Evolutionary conservation across 2,329 filamentous ascomycete genomes (phyloP), one percentile per base, ranked within the genome.

Genomic region (Massarina eburnea): DNA sequence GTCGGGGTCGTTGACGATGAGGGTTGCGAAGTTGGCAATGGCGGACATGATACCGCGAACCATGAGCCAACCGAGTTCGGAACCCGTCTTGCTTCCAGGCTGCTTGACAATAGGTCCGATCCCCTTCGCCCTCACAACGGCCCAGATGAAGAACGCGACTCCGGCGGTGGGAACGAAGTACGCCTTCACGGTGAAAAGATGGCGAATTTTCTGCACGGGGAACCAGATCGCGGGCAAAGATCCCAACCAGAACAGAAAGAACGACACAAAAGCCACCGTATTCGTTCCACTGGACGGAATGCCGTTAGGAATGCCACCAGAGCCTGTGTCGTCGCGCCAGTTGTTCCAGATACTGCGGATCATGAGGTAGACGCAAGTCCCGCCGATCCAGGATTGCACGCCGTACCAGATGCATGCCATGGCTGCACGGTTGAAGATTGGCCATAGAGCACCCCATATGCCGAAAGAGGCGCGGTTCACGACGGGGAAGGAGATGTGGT

Each of bases 361-460:
- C 89, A 96, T 95, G 47, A 96, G 74, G 52, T 90, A 90, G 4
- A 96, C 85, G 58, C 91, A 96, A 47, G 86, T 70, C 58, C 80
- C 80, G 58, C 91, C 91, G 52, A 95, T 95, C 75, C 89, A 96
- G 5, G 82, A 73, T 66, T 94, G 89, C 20, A 95, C 89, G 39
- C 88, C 89, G 52, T 91, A 92, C 90, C 89, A 95, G 51, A 95
- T 82, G 57, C 88, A 91, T 2, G 88, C 86, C 80, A 95, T 91
- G 6, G 83, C 89, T n/a, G 89, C 88, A 33, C 91, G 82, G 64
- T 95, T 95, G 56, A 95, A 85, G 0, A 95, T 84, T 0, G 91
- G 90, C 91, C 91, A 95, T 41, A 95, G 71, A 21, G 84, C 85
- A 1, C 91, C 91, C 88, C 88, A 96, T 45, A 95, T 87, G 12